Conservation (phyloP, 139 green algal genomes). For the Pleodorina starrii region DNA sequence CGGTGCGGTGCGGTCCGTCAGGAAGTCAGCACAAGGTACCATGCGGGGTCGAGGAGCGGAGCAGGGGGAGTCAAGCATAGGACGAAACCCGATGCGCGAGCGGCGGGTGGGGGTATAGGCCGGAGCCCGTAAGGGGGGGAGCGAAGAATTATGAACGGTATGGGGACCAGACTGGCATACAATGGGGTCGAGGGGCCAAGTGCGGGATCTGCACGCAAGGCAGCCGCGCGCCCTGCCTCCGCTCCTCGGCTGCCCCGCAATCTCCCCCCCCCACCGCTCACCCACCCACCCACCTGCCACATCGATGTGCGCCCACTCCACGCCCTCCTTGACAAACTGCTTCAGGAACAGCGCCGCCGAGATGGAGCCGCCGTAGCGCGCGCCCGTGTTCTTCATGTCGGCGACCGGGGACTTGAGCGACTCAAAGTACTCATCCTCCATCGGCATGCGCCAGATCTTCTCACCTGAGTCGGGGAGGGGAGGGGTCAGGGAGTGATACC, state of each 20-base stretch:
- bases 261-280: no score
- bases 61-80: not conserved
- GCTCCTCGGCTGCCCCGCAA: no score
- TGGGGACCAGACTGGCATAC: no score
- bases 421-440: slow-evolving; percentile 93
- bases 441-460: slow-evolving; percentile 91
- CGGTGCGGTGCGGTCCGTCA: not conserved
- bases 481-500: no score
- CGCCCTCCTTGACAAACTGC: slow-evolving; percentile 81
- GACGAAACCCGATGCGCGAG: no score
- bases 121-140: no score
- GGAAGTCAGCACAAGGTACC: not conserved
- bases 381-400: slow-evolving; percentile 93
- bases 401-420: slow-evolving; percentile 72
- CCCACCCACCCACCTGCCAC: not conserved
- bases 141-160: no score
- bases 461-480: slow-evolving; percentile 3
- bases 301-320: slow-evolving; percentile 80
- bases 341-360: slow-evolving; percentile 96
- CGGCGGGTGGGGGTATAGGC: no score
- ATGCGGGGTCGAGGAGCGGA: not conserved
- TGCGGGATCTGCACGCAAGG: no score
- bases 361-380: slow-evolving; percentile 82
- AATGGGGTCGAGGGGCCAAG: no score
- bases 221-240: no score